phyloP scores from a whole-genome alignment of 768 basidiomycete species.

The Leccinum subtestaceum region DNA sequence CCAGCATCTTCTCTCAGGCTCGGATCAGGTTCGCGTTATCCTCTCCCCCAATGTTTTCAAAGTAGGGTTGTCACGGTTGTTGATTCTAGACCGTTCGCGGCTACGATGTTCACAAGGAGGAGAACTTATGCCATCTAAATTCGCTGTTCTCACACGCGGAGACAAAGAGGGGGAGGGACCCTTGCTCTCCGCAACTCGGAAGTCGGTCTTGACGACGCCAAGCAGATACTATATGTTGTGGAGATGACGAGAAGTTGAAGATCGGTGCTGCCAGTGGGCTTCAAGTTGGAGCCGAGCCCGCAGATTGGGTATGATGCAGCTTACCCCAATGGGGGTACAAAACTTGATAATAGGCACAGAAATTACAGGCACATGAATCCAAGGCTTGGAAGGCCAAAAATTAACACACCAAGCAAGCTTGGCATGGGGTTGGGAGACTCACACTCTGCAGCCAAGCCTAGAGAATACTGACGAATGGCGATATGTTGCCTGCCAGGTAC shows the following conservation, averaged over 20 bases:
- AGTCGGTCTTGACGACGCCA: background rate
- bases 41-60: background rate
- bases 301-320: background rate
- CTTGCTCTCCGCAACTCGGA: background rate
- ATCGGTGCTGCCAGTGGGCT: background rate
- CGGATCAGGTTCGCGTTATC: background rate
- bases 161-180: background rate
- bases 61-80: background rate
- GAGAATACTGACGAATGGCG: background rate
- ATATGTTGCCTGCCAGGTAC: background rate
- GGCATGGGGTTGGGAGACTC: background rate
- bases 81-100: background rate
- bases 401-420: background rate
- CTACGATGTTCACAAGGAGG: background rate
- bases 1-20: background rate
- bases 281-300: background rate
- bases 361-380: background rate
- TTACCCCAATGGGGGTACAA: background rate
- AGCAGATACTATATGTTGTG: background rate
- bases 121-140: background rate
- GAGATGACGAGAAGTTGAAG: background rate
- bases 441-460: background rate
- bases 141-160: background rate
- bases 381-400: conserved; percentile 7
- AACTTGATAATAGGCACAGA: background rate